These are phyloP conservation scores for Vitis hybrid DNA, from an alignment of 177 flowering plant genomes.

Conservation along the genomic window DNA sequence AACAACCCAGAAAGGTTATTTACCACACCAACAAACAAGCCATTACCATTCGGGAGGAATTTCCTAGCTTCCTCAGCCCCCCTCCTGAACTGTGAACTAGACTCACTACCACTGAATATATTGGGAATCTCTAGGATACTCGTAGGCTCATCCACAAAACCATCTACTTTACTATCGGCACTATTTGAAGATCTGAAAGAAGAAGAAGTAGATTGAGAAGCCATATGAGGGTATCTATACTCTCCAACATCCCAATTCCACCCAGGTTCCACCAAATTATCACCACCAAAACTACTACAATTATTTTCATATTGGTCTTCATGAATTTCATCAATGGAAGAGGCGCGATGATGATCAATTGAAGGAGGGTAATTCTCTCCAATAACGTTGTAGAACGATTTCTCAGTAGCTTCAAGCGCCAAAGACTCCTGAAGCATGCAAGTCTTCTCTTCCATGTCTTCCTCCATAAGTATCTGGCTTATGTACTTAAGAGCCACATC, in stretches of 20 bases:
- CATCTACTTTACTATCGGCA: slow-evolving; percentile 19
- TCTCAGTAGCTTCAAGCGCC: slow-evolving; percentile 55
- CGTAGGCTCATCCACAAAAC: slow-evolving; percentile 35
- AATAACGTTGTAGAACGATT: slow-evolving; percentile 47
- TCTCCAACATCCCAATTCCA: slow-evolving; percentile 19
- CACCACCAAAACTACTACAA: slow-evolving; percentile 5
- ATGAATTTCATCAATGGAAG: slow-evolving; percentile 10
- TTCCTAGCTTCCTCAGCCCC: slow-evolving; percentile 46
- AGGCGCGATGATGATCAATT: background rate
- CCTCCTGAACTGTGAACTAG: slow-evolving; percentile 32
- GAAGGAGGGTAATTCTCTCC: slow-evolving; percentile 40
- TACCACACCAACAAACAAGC: slow-evolving; percentile 16
- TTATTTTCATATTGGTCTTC: slow-evolving; percentile 15
- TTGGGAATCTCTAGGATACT: slow-evolving; percentile 29
- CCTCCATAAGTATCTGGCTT: slow-evolving; percentile 58
- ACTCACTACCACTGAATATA: slow-evolving; percentile 29
- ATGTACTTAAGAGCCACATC: slow-evolving; percentile 50
- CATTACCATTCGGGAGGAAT: slow-evolving; percentile 31
- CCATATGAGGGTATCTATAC: background rate
- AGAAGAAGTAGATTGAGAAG: no score
- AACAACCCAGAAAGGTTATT: background rate
- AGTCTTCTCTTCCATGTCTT: slow-evolving; percentile 48
- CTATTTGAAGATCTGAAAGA: no score
- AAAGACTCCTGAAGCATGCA: slow-evolving; percentile 51
- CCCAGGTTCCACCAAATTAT: slow-evolving; percentile 9